Evolutionary conservation across 202 grass and related monocot genomes (phyloP), one percentile per base, ranked within the genome.

Genomic region (Bolboschoenoplectus hybrid): DNA sequence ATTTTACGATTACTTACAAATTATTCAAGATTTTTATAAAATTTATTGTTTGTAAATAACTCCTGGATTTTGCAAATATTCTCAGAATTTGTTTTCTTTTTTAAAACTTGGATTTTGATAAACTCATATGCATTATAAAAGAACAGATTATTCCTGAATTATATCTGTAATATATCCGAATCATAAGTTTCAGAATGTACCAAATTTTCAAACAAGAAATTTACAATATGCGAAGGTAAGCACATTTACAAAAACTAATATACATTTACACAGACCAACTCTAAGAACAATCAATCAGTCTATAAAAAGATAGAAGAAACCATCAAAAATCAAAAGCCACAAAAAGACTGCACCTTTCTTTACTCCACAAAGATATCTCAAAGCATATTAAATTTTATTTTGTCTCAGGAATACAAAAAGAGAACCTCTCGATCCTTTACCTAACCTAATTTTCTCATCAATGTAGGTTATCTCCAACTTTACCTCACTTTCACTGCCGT

Each of bases 401-500:
- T 85, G 88, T 74, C 95, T 93, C 6, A 92, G 82, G 82, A 98
- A 98, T 40, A 98, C 87, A 41, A 94, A 98, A 5, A 98, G 90
- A 0, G 95, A 97, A 60, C 95, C 95, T 79, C 90, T 87, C 1
- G 91, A 98, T 53, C 95, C 96, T 82, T 91, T 89, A 41, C 93
- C 93, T 1, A 98, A 89, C 73, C 95, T 92, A 70, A 98, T 93
- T 82, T 89, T 92, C 84, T 98, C 91, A 14, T 95, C 93, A 13
- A 98, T 84, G 36, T 93, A 98, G 9, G 93, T 95, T 80, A 95
- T 98, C 72, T 97, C 89, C 60, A 95, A 86, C 88, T 95, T 97
- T 6, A 97, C 95, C 80, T 97, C 95, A 0, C 95, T 98, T 86
- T 92, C 87, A 16, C 93, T 90, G 1, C 96, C 96, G 12, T 98